A percentile compares a stretch with the other conserved stretches of the same genome.
These are phyloP conservation scores for Pichia sp. DNA, from an alignment of 1,139 yeast genomes.

Conservation along the genomic window DNA sequence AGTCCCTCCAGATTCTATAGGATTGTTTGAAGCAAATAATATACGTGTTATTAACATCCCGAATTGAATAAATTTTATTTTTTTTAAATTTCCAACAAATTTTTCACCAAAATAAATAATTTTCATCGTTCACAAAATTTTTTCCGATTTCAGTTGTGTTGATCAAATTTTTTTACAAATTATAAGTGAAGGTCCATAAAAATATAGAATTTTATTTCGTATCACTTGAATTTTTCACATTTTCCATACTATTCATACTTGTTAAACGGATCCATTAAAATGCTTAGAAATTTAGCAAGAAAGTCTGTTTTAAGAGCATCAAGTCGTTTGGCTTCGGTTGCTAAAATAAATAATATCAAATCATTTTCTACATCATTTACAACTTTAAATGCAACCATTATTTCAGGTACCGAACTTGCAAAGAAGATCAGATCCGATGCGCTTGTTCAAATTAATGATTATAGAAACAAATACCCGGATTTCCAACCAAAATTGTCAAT, in stretches of 20 bases:
- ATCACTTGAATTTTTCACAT: background rate
- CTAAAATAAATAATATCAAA: slow-evolving; percentile 6
- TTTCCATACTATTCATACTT: background rate
- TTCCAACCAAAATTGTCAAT: slow-evolving; percentile 78
- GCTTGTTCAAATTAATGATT: slow-evolving; percentile 41
- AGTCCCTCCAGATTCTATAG: background rate
- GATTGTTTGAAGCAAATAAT: background rate
- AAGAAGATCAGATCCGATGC: slow-evolving; percentile 24
- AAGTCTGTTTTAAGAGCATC: background rate
- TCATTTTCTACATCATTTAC: slow-evolving; percentile 16
- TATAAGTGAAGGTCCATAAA: background rate
- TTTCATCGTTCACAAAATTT: background rate
- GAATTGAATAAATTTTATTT: background rate
- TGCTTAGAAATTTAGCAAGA: background rate
- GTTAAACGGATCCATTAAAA: background rate
- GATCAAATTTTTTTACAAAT: background rate
- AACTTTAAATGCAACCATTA: slow-evolving; percentile 23
- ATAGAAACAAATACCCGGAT: slow-evolving; percentile 49
- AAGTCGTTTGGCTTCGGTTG: background rate
- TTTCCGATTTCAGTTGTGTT: background rate
- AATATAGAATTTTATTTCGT: background rate
- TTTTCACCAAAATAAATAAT: background rate
- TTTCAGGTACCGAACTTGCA: slow-evolving; percentile 28
- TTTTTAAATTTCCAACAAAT: background rate
- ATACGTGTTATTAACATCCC: background rate